Conservation (phyloP, 345 rosid genomes). For the Excoecaria agallocha region DNA sequence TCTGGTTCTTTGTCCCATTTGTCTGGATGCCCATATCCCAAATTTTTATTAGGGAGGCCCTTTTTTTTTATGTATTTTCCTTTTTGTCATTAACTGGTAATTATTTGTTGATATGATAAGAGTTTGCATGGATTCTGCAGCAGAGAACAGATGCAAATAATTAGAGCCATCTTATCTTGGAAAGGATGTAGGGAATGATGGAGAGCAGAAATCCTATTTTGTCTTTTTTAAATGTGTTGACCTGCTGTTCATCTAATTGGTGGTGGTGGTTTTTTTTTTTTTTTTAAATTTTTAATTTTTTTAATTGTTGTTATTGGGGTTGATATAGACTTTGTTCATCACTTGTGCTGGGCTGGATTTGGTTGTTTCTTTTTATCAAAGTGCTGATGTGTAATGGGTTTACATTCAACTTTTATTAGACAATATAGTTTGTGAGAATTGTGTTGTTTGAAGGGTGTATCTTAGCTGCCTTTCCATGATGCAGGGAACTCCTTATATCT, state of each 20-base stretch:
- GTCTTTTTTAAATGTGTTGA: too few species aligned
- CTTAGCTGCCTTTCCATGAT: background rate
- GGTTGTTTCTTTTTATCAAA: background rate
- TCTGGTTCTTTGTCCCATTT: background rate
- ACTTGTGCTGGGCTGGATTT: background rate
- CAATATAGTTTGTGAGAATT: background rate
- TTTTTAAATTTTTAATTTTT: too few species aligned
- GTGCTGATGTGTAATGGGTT: background rate
- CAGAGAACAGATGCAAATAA: too few species aligned
- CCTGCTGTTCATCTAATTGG: too few species aligned
- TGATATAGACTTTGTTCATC: background rate
- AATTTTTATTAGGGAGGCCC: too few species aligned
- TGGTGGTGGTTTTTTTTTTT: background rate
- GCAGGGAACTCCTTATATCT: conserved; percentile 89
- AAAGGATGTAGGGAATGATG: too few species aligned
- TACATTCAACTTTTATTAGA: background rate
- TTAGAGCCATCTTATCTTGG: too few species aligned
- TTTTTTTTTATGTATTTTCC: background rate
- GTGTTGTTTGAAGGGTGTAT: background rate
- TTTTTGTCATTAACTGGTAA: background rate
- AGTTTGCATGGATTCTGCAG: too few species aligned
- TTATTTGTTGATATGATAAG: too few species aligned
- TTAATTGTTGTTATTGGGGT: too few species aligned
- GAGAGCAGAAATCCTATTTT: too few species aligned
- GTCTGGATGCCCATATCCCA: background rate